Conservation (phyloP, 73 alveolate species). For the Halteria grandinella region DNA sequence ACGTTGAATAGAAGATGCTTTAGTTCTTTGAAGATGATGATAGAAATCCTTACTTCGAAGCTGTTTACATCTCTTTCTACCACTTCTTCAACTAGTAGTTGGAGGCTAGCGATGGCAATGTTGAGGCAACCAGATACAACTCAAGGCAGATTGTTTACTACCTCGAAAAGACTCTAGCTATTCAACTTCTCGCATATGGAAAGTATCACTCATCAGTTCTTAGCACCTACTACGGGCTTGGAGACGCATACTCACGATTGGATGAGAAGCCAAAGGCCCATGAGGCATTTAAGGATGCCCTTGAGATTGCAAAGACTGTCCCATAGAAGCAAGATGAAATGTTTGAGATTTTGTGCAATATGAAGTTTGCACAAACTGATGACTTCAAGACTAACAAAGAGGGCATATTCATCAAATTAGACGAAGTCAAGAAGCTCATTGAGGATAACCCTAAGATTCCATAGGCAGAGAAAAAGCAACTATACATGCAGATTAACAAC, state of each 20-base stretch:
- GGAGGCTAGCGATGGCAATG: background rate
- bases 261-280: background rate
- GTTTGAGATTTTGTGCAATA: too few relatives aligned
- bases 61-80: constrained; percentile 10
- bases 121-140: background rate
- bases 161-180: background rate
- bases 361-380: too few relatives aligned
- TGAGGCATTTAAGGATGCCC: background rate
- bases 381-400: too few relatives aligned
- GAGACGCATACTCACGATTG: background rate
- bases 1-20: background rate
- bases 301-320: too few relatives aligned
- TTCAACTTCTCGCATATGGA: constrained; percentile 1
- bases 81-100: constrained; percentile 8
- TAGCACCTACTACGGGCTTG: background rate
- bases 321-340: too few relatives aligned
- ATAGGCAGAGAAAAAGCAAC: too few relatives aligned
- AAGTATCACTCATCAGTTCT: constrained; percentile 9
- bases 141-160: background rate
- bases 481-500: too few relatives aligned
- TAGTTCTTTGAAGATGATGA: constrained; percentile 11
- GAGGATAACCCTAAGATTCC: too few relatives aligned
- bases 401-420: too few relatives aligned
- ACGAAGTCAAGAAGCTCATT: too few relatives aligned
- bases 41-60: constrained; percentile 15